Base-by-base conservation (phyloP, 192 early-diverging fungal genomes). In the Coemansia sp. region DNA sequence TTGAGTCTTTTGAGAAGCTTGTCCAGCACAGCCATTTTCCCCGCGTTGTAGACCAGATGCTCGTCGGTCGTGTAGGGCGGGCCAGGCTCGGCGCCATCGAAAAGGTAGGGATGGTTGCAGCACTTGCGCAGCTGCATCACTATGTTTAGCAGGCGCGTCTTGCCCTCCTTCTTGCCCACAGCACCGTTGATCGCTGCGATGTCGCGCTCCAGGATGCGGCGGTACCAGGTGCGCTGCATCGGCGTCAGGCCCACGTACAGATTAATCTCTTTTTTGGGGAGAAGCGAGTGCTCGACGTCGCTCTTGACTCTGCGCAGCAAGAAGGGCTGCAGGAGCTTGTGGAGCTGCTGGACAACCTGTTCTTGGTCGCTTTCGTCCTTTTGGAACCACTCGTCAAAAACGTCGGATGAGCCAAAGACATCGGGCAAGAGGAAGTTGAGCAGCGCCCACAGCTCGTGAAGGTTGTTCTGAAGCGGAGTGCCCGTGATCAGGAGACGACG, bases 401-500 rank as follows among this genome's bases (percentile, higher is more conserved):
- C 95, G 32, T 95, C 94, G 0, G 94, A 88, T 2, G 92, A 94
- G 67, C 90, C 91, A 86, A 99, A 98, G 32, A 99, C 92, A 73
- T 99, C 97, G 4, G 97, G 97, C 34, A 99, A 80, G 75, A 99
- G 76, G 73, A 99, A 99, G 79, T 99, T 98, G 8, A 99, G 87
- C 65, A 99, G 81, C 15, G 96, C 95, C 97, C 97, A 99, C n/a
- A 99, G 86, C 80, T 99, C 97, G 71, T 97, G 95, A 11, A 99
- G 85, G 64, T 98, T 96, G 88, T 99, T 99, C 73, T 97, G 96
- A 35, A 98, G 88, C 17, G 96, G 96, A 1, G 96, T 98, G 66
- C 96, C 96, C 0, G 96, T 97, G 17, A 98, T 90, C 41, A 98
- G 78, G 55, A 99, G 86, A 36, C 97, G 89, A 66, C 95, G 92